phyloP scores from a whole-genome alignment of 2,329 filamentous ascomycete species.

The Cordyceps pruinosa region DNA sequence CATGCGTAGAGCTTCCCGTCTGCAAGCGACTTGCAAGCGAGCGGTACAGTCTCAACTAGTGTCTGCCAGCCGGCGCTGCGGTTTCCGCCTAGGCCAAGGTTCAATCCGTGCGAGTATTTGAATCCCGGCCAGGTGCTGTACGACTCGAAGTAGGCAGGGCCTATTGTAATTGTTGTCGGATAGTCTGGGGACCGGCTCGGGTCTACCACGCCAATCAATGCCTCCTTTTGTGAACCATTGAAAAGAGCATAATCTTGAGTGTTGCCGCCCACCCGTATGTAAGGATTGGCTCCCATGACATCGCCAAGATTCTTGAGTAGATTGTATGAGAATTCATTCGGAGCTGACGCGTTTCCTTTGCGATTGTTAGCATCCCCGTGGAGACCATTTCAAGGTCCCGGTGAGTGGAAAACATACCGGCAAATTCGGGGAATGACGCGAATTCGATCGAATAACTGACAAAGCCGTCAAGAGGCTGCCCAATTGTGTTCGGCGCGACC shows the following conservation, averaged over 20 bases:
- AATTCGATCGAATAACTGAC: slow-evolving; percentile 47
- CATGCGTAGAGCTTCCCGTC: slow-evolving; percentile 46
- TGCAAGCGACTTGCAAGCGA: slow-evolving; percentile 50
- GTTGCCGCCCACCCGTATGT: slow-evolving; percentile 59
- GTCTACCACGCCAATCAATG: slow-evolving; percentile 46
- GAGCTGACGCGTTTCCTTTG: slow-evolving; percentile 43
- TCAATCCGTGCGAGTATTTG: slow-evolving; percentile 56
- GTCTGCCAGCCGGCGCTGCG: slow-evolving; percentile 43
- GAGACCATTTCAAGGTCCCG: too few species aligned
- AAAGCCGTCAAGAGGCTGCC: slow-evolving; percentile 25
- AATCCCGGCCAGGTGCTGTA: slow-evolving; percentile 50
- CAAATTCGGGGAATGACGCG: slow-evolving; percentile 45
- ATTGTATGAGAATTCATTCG: slow-evolving; percentile 55
- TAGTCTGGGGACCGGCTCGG: slow-evolving; percentile 47
- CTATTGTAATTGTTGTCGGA: slow-evolving; percentile 53
- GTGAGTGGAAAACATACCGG: slow-evolving; percentile 24
- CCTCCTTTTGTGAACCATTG: slow-evolving; percentile 42
- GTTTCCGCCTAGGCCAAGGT: slow-evolving; percentile 47
- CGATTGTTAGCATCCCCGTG: not conserved
- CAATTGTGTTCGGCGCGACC: not conserved
- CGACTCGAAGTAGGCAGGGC: slow-evolving; percentile 56
- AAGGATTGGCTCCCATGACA: slow-evolving; percentile 49
- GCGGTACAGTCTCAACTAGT: slow-evolving; percentile 45
- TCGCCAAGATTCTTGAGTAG: slow-evolving; percentile 49
- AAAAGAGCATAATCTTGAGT: slow-evolving; percentile 60